Conservation (phyloP, 352 stramenopile genomes). For the Thalassiosira hispida region DNA sequence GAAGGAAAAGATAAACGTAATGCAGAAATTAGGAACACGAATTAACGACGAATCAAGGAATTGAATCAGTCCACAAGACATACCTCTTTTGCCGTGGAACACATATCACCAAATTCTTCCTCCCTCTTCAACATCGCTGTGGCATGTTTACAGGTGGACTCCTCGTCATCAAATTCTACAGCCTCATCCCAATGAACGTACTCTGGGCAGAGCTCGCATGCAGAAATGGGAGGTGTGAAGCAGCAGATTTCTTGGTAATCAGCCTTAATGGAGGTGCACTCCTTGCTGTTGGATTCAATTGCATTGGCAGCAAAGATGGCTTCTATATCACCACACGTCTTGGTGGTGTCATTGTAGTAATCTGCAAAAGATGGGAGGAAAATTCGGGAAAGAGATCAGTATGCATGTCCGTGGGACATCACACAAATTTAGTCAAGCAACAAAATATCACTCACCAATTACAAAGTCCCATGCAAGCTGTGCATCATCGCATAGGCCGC, state of each 20-base stretch:
- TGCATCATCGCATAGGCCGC: constrained; percentile 48
- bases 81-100: constrained; percentile 45
- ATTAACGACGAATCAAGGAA: constrained; percentile 9
- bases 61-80: background rate
- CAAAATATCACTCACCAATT: too few relatives aligned
- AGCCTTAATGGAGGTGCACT: constrained; percentile 41
- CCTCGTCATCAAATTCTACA: constrained; percentile 54
- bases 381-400: too few relatives aligned
- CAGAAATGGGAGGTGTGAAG: constrained; percentile 44
- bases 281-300: constrained; percentile 39
- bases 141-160: constrained; percentile 60
- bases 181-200: constrained; percentile 56
- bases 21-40: background rate
- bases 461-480: constrained; percentile 59
- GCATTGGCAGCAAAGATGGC: constrained; percentile 54
- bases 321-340: constrained; percentile 65
- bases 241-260: constrained; percentile 61
- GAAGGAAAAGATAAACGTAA: constrained; percentile 10
- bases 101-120: constrained; percentile 49
- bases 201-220: constrained; percentile 60
- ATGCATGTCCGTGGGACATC: too few relatives aligned
- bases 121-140: constrained; percentile 53
- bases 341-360: constrained; percentile 47
- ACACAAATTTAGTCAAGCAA: too few relatives aligned
- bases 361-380: too few relatives aligned